Base-by-base conservation (phyloP, 306 rosid genomes). In the Cercis canadensis region DNA sequence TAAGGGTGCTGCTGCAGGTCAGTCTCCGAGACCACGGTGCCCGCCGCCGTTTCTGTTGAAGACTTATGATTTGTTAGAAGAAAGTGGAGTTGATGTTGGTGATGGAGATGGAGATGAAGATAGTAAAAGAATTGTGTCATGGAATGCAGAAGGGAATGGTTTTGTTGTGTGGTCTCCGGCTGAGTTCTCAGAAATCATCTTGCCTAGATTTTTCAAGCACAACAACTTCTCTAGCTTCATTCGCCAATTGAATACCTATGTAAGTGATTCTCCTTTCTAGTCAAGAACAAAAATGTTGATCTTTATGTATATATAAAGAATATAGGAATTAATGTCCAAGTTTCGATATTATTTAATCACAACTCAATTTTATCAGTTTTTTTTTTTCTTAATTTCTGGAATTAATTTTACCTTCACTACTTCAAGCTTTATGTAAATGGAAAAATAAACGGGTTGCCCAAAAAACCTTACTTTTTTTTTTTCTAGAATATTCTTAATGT, bases 211-310 rank as follows among this genome's bases (percentile, higher is more conserved):
- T 73, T 92, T 89, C 88, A 92, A 92, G 73, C 97, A 92, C 81
- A 92, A 84, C 50, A 92, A 92, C 44, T 92, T 89, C 90, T 92
- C 97, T n/a, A 92, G 97, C 83, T 92, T 92, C 79, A 83, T 89
- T 78, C 94, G 97, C 54, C 97, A 92, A 77, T 84, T 92, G 37
- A 92, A 92, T 75, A 92, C 96, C 34, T 84, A 84, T 50, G 88
- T 84, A 33, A 73, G 88, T 37, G 43, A 37, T 37, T 8, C 43
- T 37, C 43, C 43, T 3, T 3, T 37, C 10, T 37, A 6, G 7
- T 37, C 6, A 37, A 37, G 1, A 37, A 6, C 3, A 37, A 37
- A 37, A 37, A 37, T 37, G 0, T 37, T 5, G 8, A 37, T 24
- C 3, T 24, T 24, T 24, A 1, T 24, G 29, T 1, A 24, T 24